Evolutionary conservation across 2,329 filamentous ascomycete species (phyloP).

Genomic region (Cercospora sp.): DNA sequence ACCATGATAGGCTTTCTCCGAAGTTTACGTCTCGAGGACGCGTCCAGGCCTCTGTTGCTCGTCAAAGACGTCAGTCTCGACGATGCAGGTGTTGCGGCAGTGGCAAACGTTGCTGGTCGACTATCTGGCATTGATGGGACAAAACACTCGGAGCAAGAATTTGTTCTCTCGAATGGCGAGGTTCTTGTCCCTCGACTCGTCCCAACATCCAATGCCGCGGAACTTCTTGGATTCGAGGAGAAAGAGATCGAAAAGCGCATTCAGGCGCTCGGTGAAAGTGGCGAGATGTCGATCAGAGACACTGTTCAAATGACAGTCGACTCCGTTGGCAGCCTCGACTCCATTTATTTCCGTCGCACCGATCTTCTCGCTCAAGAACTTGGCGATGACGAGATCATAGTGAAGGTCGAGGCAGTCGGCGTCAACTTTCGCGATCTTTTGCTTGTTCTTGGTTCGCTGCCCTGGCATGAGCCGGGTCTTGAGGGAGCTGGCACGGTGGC

Average conservation of each 20-base stretch:
- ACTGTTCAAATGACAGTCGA: conserved; percentile 1
- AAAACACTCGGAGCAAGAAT: neutral
- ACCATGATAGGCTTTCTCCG: conserved; percentile 2
- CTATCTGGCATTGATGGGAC: neutral
- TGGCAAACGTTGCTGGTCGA: neutral
- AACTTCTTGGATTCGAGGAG: neutral
- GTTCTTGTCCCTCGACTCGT: neutral
- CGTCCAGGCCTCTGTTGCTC: neutral
- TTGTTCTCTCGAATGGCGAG: neutral
- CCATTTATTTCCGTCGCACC: neutral
- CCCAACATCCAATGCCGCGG: neutral
- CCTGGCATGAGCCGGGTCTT: conserved; percentile 1
- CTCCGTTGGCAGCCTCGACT: neutral
- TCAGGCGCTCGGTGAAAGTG: neutral
- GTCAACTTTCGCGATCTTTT: conserved; percentile 29
- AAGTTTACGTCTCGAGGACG: conserved; percentile 9
- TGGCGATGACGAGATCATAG: conserved; percentile 21
- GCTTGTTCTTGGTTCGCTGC: conserved; percentile 7
- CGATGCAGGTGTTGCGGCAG: neutral
- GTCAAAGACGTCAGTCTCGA: neutral
- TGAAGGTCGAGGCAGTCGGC: conserved; percentile 24
- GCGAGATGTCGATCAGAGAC: neutral
- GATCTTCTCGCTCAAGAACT: conserved; percentile 11
- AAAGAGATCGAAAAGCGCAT: neutral
- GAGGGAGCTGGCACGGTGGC: conserved; percentile 18